Conservation (phyloP, 495 filamentous ascomycete species). For the Staphylotrichum longicolle region DNA sequence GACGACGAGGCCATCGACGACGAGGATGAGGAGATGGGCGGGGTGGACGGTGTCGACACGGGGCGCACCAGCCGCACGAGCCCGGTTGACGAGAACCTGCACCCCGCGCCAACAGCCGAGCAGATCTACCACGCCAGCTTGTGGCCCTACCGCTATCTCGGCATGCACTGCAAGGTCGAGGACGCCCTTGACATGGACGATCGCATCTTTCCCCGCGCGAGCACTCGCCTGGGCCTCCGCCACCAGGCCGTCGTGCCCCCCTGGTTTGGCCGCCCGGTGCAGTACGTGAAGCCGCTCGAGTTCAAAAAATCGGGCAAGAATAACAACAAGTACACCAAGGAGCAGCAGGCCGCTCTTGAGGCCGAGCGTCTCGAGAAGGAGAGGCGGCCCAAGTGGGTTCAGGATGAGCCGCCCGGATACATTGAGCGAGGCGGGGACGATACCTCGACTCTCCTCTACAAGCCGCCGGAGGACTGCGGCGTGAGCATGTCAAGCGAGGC, state of each 20-base stretch:
- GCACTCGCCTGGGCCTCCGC: conserved; percentile 84
- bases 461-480: conserved; percentile 56
- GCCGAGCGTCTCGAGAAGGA: conserved; percentile 73
- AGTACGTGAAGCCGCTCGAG: conserved; percentile 85
- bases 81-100: conserved; percentile 52
- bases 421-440: conserved; percentile 77
- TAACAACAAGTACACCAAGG: conserved; percentile 73
- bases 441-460: conserved; percentile 57
- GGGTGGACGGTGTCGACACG: conserved; percentile 73
- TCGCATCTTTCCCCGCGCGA: conserved; percentile 93
- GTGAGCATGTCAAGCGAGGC: conserved; percentile 41
- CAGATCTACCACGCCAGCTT: conserved; percentile 87
- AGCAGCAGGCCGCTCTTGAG: conserved; percentile 73
- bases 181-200: conserved; percentile 97
- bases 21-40: conserved; percentile 74
- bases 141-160: conserved; percentile 96
- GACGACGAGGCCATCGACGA: conserved; percentile 54
- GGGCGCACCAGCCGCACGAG: conserved; percentile 58
- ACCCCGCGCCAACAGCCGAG: conserved; percentile 76
- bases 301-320: conserved; percentile 67
- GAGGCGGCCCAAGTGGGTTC: conserved; percentile 84
- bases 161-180: conserved; percentile 93
- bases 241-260: conserved; percentile 83
- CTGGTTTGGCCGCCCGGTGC: conserved; percentile 82
- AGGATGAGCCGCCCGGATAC: conserved; percentile 88